Evolutionary conservation across 805 yeast genomes (phyloP).

Genomic region (Yarrowia deformans): DNA sequence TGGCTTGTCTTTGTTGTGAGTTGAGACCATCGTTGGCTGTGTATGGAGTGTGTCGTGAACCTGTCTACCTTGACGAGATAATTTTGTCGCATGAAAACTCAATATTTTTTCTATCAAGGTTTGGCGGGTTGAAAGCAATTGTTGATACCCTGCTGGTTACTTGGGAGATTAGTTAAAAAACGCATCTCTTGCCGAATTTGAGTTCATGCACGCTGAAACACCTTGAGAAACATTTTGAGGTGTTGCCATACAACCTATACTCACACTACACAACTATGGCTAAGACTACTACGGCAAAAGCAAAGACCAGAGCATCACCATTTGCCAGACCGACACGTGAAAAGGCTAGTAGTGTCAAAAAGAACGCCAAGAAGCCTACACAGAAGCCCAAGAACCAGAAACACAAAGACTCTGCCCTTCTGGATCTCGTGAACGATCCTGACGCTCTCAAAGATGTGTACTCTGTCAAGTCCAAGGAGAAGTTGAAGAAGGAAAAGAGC

Average conservation of each 20-base stretch:
- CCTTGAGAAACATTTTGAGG: constrained; percentile 21
- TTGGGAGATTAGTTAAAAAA: background rate
- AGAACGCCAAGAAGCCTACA: constrained; percentile 25
- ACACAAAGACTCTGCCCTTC: constrained; percentile 17
- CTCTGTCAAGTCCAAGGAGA: constrained; percentile 22
- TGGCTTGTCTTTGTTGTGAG: constrained; percentile 93
- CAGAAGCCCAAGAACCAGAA: constrained; percentile 24
- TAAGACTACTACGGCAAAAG: constrained; percentile 5
- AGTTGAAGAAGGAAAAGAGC: constrained; percentile 14
- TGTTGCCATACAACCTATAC: background rate
- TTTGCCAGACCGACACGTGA: constrained; percentile 6
- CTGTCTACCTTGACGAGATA: constrained; percentile 9
- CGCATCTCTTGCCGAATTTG: background rate
- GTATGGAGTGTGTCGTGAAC: constrained; percentile 13
- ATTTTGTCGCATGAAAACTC: constrained; percentile 29
- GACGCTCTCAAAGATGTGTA: constrained; percentile 19
- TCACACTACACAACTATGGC: constrained; percentile 19
- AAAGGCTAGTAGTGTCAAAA: constrained; percentile 6
- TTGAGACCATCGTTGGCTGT: constrained; percentile 72
- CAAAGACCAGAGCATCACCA: constrained; percentile 1
- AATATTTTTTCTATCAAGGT: constrained; percentile 36
- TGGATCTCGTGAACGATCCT: constrained; percentile 19
- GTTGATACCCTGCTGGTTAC: background rate
- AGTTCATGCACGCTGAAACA: constrained; percentile 17
- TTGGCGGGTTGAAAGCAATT: background rate